Conservation (phyloP, 257 asterid genomes). For the Leonotis leonurus region DNA sequence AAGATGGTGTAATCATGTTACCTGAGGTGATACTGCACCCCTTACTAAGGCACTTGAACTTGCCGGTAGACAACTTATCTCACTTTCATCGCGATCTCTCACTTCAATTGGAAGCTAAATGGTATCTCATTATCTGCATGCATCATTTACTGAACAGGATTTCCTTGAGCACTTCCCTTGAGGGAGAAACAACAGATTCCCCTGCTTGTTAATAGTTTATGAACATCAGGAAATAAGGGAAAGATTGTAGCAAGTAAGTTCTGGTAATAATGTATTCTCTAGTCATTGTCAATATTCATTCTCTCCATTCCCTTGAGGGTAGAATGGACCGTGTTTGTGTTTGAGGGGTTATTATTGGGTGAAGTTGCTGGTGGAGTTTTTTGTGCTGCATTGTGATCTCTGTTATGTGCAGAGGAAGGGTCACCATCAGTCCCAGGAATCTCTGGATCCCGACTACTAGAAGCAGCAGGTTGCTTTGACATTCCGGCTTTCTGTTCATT, state of each 20-base stretch:
- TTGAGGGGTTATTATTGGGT: slow-evolving; percentile 45
- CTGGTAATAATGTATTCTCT: slow-evolving; percentile 47
- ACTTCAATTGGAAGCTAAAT: background rate
- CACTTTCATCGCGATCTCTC: slow-evolving; percentile 8
- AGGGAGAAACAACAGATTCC: slow-evolving; percentile 9
- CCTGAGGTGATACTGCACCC: slow-evolving; percentile 11
- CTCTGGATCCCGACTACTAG: slow-evolving; percentile 53
- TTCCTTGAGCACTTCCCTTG: slow-evolving; percentile 15
- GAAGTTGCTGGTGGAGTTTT: slow-evolving; percentile 48
- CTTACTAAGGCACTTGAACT: background rate
- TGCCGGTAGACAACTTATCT: slow-evolving; percentile 14
- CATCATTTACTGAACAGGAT: background rate
- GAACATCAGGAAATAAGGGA: slow-evolving; percentile 30
- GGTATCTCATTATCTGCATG: slow-evolving; percentile 9
- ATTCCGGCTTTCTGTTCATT: slow-evolving; percentile 39
- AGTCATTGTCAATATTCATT: slow-evolving; percentile 64
- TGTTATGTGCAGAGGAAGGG: slow-evolving; percentile 29
- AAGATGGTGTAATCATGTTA: background rate
- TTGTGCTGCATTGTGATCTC: slow-evolving; percentile 37
- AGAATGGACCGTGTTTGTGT: slow-evolving; percentile 46
- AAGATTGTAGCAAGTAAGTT: slow-evolving; percentile 20
- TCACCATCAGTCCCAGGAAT: slow-evolving; percentile 34
- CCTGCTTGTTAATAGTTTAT: slow-evolving; percentile 17
- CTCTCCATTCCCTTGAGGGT: slow-evolving; percentile 79
- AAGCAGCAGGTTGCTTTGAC: slow-evolving; percentile 49